A percentile compares a stretch with the other conserved stretches of the same genome.
phyloP scores from a whole-genome alignment of 768 basidiomycete species.

The Terana coerulea region DNA sequence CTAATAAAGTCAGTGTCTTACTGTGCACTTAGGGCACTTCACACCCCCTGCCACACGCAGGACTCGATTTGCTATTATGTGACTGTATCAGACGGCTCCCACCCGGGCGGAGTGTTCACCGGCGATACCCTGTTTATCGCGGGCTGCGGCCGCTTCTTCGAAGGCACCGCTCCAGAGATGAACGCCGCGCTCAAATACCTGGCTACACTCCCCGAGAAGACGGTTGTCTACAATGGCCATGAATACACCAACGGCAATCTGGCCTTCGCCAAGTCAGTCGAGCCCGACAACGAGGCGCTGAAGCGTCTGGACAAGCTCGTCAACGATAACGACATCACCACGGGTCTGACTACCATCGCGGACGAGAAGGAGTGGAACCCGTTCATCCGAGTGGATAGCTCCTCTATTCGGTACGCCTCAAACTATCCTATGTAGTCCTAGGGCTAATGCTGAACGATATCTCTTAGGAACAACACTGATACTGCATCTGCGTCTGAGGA shows the following conservation, averaged over 20 bases:
- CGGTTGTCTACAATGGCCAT: constrained; percentile 84
- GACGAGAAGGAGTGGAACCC: constrained; percentile 96
- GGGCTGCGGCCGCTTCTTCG: constrained; percentile 94
- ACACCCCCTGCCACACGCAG: constrained; percentile 92
- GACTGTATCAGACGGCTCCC: constrained; percentile 41
- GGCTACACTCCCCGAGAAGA: constrained; percentile 70
- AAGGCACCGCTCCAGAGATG: constrained; percentile 82
- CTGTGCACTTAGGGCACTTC: constrained; percentile 55
- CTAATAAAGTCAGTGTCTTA: neutral
- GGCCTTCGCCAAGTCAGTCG: constrained; percentile 64
- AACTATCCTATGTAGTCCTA: neutral
- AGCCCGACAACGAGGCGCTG: constrained; percentile 62
- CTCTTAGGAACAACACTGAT: constrained; percentile 45
- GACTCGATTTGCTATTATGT: constrained; percentile 93
- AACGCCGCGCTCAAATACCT: constrained; percentile 68
- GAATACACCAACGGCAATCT: constrained; percentile 82
- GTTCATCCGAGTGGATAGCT: constrained; percentile 77
- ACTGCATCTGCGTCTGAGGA: constrained; percentile 33
- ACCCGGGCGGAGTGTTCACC: constrained; percentile 83
- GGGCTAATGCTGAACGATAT: neutral
- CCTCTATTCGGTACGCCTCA: constrained; percentile 56
- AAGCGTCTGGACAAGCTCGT: constrained; percentile 55
- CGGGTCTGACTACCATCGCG: constrained; percentile 83
- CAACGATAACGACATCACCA: constrained; percentile 56
- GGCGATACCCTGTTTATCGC: constrained; percentile 90